Evolutionary conservation across 2,329 filamentous ascomycete genomes (phyloP).

Genomic region (Escovopsis sp.): DNA sequence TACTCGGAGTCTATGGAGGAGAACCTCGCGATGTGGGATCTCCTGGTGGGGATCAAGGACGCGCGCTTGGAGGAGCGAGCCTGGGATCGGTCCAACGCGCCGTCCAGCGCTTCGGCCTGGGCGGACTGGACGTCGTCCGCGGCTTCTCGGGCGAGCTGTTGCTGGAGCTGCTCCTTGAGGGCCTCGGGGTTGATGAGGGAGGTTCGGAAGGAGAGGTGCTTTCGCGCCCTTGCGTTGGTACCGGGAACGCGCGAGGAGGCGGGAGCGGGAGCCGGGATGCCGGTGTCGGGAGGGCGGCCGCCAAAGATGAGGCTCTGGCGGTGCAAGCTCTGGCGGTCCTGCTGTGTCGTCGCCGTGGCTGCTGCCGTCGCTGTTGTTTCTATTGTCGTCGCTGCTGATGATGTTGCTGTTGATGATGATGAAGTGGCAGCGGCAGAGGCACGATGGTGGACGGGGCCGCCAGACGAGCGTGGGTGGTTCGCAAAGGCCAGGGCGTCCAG

Average conservation of each 20-base stretch:
- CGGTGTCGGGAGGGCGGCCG: neutral
- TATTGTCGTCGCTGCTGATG: neutral
- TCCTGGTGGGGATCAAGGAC: constrained; percentile 47
- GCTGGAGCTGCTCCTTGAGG: constrained; percentile 20
- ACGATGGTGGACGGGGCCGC: too few relatives aligned
- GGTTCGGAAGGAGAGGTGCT: constrained; percentile 42
- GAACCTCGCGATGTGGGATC: constrained; percentile 16
- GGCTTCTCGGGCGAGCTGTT: too few relatives aligned
- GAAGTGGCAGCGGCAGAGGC: constrained; percentile 1
- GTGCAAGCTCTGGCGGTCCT: too few relatives aligned
- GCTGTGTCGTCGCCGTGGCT: neutral
- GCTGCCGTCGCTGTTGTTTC: neutral
- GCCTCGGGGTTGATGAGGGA: constrained; percentile 10
- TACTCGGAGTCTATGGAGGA: constrained; percentile 11
- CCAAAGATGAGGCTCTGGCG: too few relatives aligned
- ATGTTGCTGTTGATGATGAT: neutral
- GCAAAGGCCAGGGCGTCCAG: too few relatives aligned
- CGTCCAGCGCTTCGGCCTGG: constrained; percentile 30
- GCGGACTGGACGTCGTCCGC: too few relatives aligned
- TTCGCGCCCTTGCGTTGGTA: constrained; percentile 40
- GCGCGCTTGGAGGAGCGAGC: constrained; percentile 40
- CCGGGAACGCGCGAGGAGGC: constrained; percentile 10
- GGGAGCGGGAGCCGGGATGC: constrained; percentile 6
- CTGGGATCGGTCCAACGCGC: constrained; percentile 38
- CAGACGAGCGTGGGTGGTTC: too few relatives aligned